Evolutionary conservation across 2,329 filamentous ascomycete genomes (phyloP), one percentile per base, ranked within the genome.

Genomic region (Ceratocystis harringtonii): DNA sequence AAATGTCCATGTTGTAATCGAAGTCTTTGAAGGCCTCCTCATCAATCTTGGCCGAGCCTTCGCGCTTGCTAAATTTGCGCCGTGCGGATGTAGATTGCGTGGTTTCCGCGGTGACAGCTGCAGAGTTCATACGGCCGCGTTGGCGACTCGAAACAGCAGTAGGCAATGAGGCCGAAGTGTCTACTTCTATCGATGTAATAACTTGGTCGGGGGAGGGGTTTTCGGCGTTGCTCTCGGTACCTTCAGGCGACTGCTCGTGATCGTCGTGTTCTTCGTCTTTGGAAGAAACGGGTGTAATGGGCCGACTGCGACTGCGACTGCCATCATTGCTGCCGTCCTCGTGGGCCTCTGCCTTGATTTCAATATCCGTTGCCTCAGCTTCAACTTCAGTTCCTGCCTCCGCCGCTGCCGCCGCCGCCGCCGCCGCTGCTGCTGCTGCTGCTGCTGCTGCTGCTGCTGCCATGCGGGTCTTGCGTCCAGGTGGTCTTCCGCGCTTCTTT

Each of bases 11-110:
- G 61, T 84, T 85, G 73, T 97, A 97, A 73, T 97, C 88, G 73
- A 95, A 99, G 69, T 88, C 83, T 71, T 89, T 87, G 77, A 96
- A 99, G 0, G 89, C 89, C 68, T 87, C 88, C 74, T 97, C 92
- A 70, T 99, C 92, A 67, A 96, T 81, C 70, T 84, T 84, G 65
- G 90, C 88, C 0, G 86, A 85, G 12, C 84, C 84, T 71, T 94
- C 92, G 43, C 88, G 84, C 30, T 84, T 84, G 73, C 91, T 92
- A 74, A 91, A 90, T 75, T 96, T 90, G 70, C 94, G 85, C 64
- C 92, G 87, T 32, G 92, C 89, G 1, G 90, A 92, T 15, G 90
- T 89, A 0, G 91, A 94, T 71, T 88, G 85, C 1, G 84, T 80
- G 76, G 85, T 82, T 50, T 68, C 69, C 80, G 72, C 70, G n/a